Conservation (phyloP, 306 rosid genomes). For the Vachellia pachyceras region DNA sequence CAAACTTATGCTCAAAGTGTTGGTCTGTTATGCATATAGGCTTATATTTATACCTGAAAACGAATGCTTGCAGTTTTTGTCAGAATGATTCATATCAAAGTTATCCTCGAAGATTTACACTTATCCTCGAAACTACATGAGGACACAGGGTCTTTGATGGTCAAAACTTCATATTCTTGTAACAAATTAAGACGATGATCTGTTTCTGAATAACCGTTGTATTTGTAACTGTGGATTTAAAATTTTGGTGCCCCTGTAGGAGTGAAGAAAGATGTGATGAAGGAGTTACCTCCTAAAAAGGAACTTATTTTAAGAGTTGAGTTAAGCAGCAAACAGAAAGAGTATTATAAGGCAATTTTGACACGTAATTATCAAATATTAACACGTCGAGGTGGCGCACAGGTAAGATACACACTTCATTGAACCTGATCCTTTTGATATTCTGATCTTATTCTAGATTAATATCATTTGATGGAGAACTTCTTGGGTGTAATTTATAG, state of each 20-base stretch:
- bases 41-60: too few relatives aligned
- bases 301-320: slow-evolving; percentile 96
- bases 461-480: slow-evolving; percentile 22
- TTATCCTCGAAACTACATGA: too few relatives aligned
- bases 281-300: slow-evolving; percentile 97
- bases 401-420: slow-evolving; percentile 57
- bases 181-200: slow-evolving; percentile 18
- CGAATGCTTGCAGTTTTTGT: too few relatives aligned
- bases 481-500: background rate
- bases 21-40: too few relatives aligned
- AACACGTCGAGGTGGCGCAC: slow-evolving; percentile 97
- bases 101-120: too few relatives aligned
- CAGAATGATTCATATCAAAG: too few relatives aligned
- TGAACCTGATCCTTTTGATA: slow-evolving; percentile 30
- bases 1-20: too few relatives aligned
- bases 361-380: slow-evolving; percentile 97
- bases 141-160: background rate
- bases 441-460: slow-evolving; percentile 27
- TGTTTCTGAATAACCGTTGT: slow-evolving; percentile 10
- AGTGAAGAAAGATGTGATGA: slow-evolving; percentile 99
- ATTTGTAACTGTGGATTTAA: slow-evolving; percentile 29
- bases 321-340: slow-evolving; percentile 93
- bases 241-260: slow-evolving; percentile 61
- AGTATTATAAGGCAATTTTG: slow-evolving; percentile 94
- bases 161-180: slow-evolving; percentile 24